These are phyloP conservation scores for Tephrocybe rancida DNA, from an alignment of 768 basidiomycete species.

Conservation along the genomic window DNA sequence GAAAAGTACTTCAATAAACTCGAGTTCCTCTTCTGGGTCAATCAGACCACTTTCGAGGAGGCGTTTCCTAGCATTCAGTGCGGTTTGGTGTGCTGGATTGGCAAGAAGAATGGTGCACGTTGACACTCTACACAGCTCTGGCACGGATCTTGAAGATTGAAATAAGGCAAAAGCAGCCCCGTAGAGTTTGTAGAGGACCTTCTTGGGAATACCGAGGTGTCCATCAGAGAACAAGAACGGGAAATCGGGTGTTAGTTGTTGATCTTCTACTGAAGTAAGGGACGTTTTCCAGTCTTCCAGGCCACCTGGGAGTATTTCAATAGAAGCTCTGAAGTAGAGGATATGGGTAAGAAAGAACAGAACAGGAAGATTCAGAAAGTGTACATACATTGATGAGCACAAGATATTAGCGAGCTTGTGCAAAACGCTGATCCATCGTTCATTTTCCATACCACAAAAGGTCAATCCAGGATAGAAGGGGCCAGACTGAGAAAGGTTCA, in stretches of 20 bases:
- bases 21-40: conserved; percentile 48
- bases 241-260: conserved; percentile 27
- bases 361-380: not conserved
- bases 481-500: too few relatives aligned
- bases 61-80: conserved; percentile 60
- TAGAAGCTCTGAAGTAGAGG: conserved; percentile 37
- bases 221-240: conserved; percentile 61
- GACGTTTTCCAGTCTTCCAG: conserved; percentile 43
- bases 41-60: conserved; percentile 43
- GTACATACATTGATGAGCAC: conserved; percentile 26
- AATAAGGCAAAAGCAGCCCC: conserved; percentile 41
- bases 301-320: conserved; percentile 68
- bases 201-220: conserved; percentile 68
- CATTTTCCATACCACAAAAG: conserved; percentile 14
- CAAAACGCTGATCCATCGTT: conserved; percentile 6
- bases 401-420: conserved; percentile 26
- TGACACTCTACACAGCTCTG: conserved; percentile 25
- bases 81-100: conserved; percentile 73
- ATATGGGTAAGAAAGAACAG: not conserved
- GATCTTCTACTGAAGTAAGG: conserved; percentile 18
- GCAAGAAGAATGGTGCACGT: conserved; percentile 58
- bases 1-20: conserved; percentile 45
- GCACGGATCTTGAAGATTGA: conserved; percentile 23
- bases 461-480: too few relatives aligned
- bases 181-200: conserved; percentile 55